Evolutionary conservation across 331 rosid genomes (phyloP).

Genomic region (Malus hybrid): DNA sequence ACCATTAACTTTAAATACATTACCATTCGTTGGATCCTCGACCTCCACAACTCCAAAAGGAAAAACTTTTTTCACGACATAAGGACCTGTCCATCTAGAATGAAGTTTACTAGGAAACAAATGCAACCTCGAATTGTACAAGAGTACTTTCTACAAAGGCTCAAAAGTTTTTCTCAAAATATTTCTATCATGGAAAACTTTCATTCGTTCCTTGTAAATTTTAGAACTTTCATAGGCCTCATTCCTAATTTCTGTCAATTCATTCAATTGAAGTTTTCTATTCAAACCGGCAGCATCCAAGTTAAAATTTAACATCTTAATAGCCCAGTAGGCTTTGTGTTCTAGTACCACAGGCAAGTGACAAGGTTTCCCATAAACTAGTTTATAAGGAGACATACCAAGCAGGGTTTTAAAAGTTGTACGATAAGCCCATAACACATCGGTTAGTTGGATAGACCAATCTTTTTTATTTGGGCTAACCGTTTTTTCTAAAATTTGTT

Average conservation of each 20-base stretch:
- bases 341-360: background rate
- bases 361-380: background rate
- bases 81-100: background rate
- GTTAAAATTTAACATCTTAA: background rate
- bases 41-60: background rate
- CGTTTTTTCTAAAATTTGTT: background rate
- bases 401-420: background rate
- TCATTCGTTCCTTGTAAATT: background rate
- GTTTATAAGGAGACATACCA: background rate
- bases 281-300: no score
- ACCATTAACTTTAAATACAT: background rate
- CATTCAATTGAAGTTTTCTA: no score
- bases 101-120: background rate
- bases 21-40: background rate
- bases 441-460: no score
- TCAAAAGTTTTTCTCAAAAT: background rate
- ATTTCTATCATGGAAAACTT: background rate
- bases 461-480: background rate
- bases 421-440: no score
- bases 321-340: background rate
- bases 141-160: background rate
- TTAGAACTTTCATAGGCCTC: background rate
- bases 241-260: background rate
- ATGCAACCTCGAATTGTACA: background rate
- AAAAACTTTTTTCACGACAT: background rate